Evolutionary conservation across 352 stramenopile genomes (phyloP), one percentile per base, ranked within the genome.

Genomic region (Phytophthora fragariae): DNA sequence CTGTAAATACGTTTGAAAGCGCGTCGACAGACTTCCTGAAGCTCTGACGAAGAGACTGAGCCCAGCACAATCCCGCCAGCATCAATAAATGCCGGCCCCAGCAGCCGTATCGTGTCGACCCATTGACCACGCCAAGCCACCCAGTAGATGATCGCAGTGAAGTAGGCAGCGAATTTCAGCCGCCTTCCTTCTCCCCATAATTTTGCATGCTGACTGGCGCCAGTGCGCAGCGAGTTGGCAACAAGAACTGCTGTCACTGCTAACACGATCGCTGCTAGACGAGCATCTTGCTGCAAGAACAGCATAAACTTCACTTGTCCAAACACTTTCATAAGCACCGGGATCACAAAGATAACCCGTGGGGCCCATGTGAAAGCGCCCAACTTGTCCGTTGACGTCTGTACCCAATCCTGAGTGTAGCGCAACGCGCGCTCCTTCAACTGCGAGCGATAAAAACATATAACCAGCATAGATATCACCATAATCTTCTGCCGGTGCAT

Each of bases 401-500:
- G 68, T 5, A 85, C 82, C 87, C 87, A 94, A 9, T 72, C 50
- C 14, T 83, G 63, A 19, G 83, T 37, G 27, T 78, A 84, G 2
- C 39, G 57, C 44, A 85, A 37, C 8, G 41, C 76, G n/a, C 74
- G 64, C n/a, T 72, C 54, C 24, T 83, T 82, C 11, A 94, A 69
- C 65, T 85, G 66, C 15, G 87, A 92, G 57, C 77, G 87, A 65
- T 85, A 89, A 2, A 92, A n/a, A 24, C 84, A 90, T 21, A 93
- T 73, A 2, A 88, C 58, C 39, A 94, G 31, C 70, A 94, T 92
- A 1, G 84, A 92, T 29, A 89, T 65, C 17, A 85, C 72, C 87
- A 94, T 94, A 54, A 94, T 75, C 55, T 90, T 92, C 61, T 94
- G 84, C 21, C 83, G 80, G 64, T 93, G 87, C 67, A 90, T 79